Evolutionary conservation across 345 rosid species (phyloP), one percentile per base, ranked within the genome.

Genomic region (Carallia brachiata): DNA sequence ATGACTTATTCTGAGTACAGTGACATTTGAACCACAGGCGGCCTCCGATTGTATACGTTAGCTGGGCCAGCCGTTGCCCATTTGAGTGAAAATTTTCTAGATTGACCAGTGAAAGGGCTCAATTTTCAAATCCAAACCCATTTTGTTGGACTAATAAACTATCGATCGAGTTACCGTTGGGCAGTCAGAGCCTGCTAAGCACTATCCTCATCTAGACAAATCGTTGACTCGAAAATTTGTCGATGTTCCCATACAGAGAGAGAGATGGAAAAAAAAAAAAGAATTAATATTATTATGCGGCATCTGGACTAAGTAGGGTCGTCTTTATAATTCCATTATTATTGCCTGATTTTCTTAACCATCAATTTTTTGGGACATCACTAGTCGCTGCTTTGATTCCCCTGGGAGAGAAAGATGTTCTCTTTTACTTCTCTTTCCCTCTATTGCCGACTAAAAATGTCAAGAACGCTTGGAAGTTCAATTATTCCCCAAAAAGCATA

Each of bases 31-130:
- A 13, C 13, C 10, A 40, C 6, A 37, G 30, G 40, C 19, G 54
- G 27, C 44, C 8, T 57, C 50, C 56, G 32, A 15, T 16, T 13
- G 19, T 6, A 60, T 68, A 75, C 57, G 70, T 73, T 70, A 56
- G 31, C 13, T 0, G 57, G 53, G 62, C 5, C 67, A 77, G 78
- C 78, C 83, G 83, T 76, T 80, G 19, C 67, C 48, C 48, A 52
- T 0, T 62, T 5, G 62, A 6, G 16, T 12, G 36, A 65, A 56
- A 36, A 6, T 47, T 58, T 47, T 44, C 15, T 63, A 67, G 57
- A 39, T 30, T 48, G 58, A 47, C 9, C 57, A 17, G 3, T 31
- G 34, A 56, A 19, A 31, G 32, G 23, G 23, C 73, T 19, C 61
- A 15, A 30, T 70, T 70, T 66, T 71, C 72, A 58, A 52, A 19